A percentile compares a stretch with the other conserved stretches of the same genome.
Conservation (phyloP, 2,329 filamentous ascomycete genomes). For the Cercospora brassicicola region DNA sequence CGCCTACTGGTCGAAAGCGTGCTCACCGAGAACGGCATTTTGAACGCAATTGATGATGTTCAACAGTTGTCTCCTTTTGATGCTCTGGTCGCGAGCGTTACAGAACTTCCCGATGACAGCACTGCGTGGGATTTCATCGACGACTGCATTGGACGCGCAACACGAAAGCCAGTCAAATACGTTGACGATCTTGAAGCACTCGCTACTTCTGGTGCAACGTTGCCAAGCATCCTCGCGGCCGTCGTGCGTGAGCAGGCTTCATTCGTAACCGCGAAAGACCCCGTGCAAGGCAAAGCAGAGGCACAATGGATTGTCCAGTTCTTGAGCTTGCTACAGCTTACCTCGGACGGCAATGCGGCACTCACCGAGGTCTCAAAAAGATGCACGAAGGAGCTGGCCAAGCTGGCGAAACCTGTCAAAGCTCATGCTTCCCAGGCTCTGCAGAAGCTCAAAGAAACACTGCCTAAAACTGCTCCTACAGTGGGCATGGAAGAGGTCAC, state of each 20-base stretch:
- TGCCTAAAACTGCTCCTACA: background rate
- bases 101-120: conserved; percentile 28
- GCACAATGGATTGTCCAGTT: conserved; percentile 28
- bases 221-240: conserved; percentile 65
- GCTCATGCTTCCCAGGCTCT: background rate
- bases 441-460: background rate
- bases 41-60: background rate
- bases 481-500: background rate
- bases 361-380: conserved; percentile 4
- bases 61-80: conserved; percentile 40
- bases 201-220: conserved; percentile 24
- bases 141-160: conserved; percentile 75
- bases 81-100: conserved; percentile 50
- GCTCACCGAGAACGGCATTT: conserved; percentile 56
- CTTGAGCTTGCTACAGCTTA: conserved; percentile 22
- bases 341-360: conserved; percentile 11
- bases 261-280: conserved; percentile 48
- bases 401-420: background rate
- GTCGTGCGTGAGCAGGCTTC: conserved; percentile 75
- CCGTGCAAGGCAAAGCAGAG: conserved; percentile 15
- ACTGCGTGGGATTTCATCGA: conserved; percentile 72
- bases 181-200: conserved; percentile 64
- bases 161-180: conserved; percentile 77
- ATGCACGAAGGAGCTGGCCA: conserved; percentile 8
- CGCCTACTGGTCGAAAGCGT: conserved; percentile 44